These are phyloP conservation scores for Catunica adiposa DNA, from an alignment of 2,329 filamentous ascomycete genomes.

Conservation along the genomic window DNA sequence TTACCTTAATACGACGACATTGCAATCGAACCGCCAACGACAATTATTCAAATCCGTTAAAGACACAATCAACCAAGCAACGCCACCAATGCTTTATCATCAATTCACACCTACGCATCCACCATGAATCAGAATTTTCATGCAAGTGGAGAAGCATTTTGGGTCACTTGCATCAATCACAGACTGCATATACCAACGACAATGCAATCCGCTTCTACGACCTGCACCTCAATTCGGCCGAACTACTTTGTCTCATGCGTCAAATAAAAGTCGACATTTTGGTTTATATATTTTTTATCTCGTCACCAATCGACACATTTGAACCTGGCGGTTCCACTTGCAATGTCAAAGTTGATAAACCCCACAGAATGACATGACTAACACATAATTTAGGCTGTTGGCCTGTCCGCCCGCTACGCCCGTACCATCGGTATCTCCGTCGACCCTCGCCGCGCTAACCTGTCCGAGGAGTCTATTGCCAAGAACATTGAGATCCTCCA, in stretches of 20 bases:
- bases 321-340: neutral
- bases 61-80: too few species aligned
- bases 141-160: too few species aligned
- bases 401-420: slow-evolving; percentile 85
- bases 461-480: slow-evolving; percentile 85
- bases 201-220: too few species aligned
- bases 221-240: too few species aligned
- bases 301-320: neutral
- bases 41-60: neutral
- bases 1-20: neutral
- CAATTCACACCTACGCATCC: too few species aligned
- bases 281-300: too few species aligned
- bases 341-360: neutral
- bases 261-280: too few species aligned
- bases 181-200: neutral
- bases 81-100: too few species aligned
- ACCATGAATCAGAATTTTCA: too few species aligned
- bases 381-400: slow-evolving; percentile 53
- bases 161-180: too few species aligned
- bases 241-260: too few species aligned
- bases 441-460: slow-evolving; percentile 92
- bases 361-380: neutral
- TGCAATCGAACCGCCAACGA: neutral
- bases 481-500: slow-evolving; percentile 95
- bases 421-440: slow-evolving; percentile 94